phyloP scores from a whole-genome alignment of 129 eudicot species.

The Deinandra increscens region DNA sequence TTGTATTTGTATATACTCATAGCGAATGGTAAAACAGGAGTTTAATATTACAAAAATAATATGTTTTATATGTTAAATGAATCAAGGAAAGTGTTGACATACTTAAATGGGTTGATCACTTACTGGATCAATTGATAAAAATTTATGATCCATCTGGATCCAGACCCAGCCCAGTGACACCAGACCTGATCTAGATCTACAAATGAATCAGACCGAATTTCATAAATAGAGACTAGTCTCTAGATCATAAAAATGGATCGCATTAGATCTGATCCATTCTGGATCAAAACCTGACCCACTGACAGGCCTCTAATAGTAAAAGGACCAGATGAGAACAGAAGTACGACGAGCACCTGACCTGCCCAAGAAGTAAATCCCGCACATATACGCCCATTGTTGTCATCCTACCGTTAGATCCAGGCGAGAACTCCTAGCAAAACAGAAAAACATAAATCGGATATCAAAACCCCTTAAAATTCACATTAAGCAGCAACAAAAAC shows the following conservation, averaged over 20 bases:
- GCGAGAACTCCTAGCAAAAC: slow-evolving; percentile 76
- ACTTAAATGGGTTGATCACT: background rate
- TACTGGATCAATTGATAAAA: background rate
- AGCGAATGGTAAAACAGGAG: background rate
- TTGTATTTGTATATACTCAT: background rate
- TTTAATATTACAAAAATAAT: background rate
- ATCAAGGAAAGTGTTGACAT: background rate
- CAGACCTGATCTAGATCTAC: background rate
- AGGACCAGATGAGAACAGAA: slow-evolving; percentile 7
- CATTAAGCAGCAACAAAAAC: background rate
- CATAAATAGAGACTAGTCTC: background rate
- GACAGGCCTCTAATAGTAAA: background rate
- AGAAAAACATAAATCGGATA: slow-evolving; percentile 2
- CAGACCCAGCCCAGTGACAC: background rate
- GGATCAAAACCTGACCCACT: background rate
- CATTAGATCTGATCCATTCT: background rate
- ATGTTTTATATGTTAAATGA: background rate
- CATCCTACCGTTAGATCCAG: slow-evolving; percentile 88
- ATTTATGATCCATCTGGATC: background rate
- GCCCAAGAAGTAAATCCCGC: slow-evolving; percentile 96
- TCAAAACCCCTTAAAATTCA: background rate
- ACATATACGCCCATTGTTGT: slow-evolving; percentile 95
- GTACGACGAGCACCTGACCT: slow-evolving; percentile 60
- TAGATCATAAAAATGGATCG: background rate
- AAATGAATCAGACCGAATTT: background rate